Evolutionary conservation across 2,329 filamentous ascomycete species (phyloP).

Genomic region (Juglanconis oblonga): DNA sequence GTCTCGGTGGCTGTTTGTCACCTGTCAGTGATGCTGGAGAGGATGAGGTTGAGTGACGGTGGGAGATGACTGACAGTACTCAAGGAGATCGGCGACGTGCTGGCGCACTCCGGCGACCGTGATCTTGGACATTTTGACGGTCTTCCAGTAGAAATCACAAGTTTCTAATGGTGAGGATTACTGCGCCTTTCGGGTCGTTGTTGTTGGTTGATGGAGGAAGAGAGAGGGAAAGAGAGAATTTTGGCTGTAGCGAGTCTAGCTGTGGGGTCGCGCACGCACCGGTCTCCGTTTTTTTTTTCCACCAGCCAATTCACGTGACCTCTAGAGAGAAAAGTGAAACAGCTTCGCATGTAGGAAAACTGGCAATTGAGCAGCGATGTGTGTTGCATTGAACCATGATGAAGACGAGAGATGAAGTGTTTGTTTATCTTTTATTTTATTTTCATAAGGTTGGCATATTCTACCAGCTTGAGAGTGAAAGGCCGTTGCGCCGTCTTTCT

Average conservation of each 20-base stretch:
- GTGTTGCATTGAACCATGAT: no score
- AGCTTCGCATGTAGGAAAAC: no score
- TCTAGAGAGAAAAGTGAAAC: no score
- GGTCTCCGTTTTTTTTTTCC: no score
- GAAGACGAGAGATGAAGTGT: no score
- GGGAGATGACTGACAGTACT: constrained; percentile 65
- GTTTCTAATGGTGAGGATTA: constrained; percentile 71
- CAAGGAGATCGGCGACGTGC: constrained; percentile 89
- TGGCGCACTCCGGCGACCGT: constrained; percentile 82
- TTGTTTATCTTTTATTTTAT: no score
- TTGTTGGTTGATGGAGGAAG: constrained; percentile 24
- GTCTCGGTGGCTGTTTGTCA: constrained; percentile 50
- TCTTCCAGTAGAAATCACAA: constrained; percentile 73
- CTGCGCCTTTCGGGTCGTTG: constrained; percentile 27
- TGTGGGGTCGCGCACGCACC: not conserved
- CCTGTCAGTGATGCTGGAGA: not conserved
- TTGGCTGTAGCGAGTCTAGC: not conserved
- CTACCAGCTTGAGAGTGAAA: no score
- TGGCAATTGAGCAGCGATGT: no score
- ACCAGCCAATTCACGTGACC: no score
- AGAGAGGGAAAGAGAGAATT: not conserved
- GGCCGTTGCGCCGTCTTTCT: no score
- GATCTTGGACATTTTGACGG: constrained; percentile 72
- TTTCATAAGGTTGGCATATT: no score
- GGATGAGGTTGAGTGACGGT: constrained; percentile 25